These are phyloP conservation scores for Achlya hypogyna DNA, from an alignment of 352 stramenopile species.

Conservation along the genomic window DNA sequence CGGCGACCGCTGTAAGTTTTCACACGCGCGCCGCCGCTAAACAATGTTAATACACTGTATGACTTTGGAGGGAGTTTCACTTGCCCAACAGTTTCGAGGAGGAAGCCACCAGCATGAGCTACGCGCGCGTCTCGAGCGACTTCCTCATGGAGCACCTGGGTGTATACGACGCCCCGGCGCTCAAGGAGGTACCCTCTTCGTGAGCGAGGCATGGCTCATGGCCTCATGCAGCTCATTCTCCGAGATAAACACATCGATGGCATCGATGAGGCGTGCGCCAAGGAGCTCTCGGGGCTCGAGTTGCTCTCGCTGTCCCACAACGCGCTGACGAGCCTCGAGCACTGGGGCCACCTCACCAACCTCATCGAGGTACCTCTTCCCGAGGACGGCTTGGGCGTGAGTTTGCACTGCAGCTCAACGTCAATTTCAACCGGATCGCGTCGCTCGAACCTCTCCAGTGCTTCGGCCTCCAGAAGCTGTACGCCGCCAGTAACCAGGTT, in stretches of 20 bases:
- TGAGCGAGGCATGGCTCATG: background rate
- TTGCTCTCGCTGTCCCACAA: constrained; percentile 81
- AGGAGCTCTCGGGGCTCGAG: constrained; percentile 49
- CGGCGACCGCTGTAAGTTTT: constrained; percentile 7
- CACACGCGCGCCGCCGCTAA: background rate
- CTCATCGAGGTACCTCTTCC: constrained; percentile 45
- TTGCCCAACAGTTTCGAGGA: too few relatives aligned
- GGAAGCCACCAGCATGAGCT: too few relatives aligned
- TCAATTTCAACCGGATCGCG: constrained; percentile 58
- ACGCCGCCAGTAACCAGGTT: constrained; percentile 52
- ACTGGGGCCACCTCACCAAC: constrained; percentile 62
- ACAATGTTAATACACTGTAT: background rate
- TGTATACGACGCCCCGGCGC: background rate
- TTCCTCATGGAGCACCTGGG: too few relatives aligned
- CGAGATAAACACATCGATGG: constrained; percentile 44
- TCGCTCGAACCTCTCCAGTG: constrained; percentile 47
- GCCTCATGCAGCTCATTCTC: constrained; percentile 69
- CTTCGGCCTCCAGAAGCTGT: constrained; percentile 48
- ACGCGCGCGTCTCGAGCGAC: too few relatives aligned
- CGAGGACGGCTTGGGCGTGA: background rate
- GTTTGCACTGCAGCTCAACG: constrained; percentile 34
- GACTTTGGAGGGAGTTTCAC: background rate
- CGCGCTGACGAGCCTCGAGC: constrained; percentile 38
- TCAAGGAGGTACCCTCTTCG: background rate
- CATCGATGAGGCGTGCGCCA: constrained; percentile 39